phyloP scores from a whole-genome alignment of 192 early-diverging fungal genomes.

The Entomortierella chlamydospora region DNA sequence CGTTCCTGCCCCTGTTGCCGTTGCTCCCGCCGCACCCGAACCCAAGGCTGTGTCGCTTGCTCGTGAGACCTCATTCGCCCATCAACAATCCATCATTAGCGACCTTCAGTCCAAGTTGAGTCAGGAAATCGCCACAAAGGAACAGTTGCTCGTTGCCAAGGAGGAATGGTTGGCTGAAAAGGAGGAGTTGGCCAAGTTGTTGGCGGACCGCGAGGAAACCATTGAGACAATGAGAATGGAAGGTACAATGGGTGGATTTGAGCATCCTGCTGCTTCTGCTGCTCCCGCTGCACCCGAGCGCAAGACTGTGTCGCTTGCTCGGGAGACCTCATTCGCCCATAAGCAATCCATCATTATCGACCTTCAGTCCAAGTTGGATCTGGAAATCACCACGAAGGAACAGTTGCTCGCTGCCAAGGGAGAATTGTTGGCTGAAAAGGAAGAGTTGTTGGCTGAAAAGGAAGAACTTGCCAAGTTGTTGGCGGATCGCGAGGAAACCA shows the following conservation, averaged over 20 bases:
- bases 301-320: constrained; percentile 38
- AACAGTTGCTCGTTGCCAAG: constrained; percentile 50
- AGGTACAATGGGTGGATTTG: constrained; percentile 15
- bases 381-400: constrained; percentile 62
- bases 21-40: neutral
- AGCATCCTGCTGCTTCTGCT: neutral
- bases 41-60: constrained; percentile 41
- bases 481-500: constrained; percentile 66
- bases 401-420: constrained; percentile 50
- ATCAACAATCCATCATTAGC: constrained; percentile 66
- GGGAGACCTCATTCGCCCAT: constrained; percentile 55
- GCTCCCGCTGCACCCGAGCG: constrained; percentile 6
- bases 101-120: constrained; percentile 63
- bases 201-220: constrained; percentile 66
- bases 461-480: constrained; percentile 66
- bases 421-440: constrained; percentile 44
- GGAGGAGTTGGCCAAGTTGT: constrained; percentile 63
- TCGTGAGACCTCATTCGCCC: constrained; percentile 55
- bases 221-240: constrained; percentile 66
- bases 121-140: constrained; percentile 63
- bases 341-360: constrained; percentile 66
- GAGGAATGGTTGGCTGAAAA: constrained; percentile 45
- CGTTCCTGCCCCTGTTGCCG: neutral
- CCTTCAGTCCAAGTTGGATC: constrained; percentile 61
- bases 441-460: too few species aligned